Percentiles rank a stretch among this genome's conserved stretches.
Evolutionary conservation across 176 grass and related monocot genomes (phyloP).

Genomic region (Microstegium vimineum): DNA sequence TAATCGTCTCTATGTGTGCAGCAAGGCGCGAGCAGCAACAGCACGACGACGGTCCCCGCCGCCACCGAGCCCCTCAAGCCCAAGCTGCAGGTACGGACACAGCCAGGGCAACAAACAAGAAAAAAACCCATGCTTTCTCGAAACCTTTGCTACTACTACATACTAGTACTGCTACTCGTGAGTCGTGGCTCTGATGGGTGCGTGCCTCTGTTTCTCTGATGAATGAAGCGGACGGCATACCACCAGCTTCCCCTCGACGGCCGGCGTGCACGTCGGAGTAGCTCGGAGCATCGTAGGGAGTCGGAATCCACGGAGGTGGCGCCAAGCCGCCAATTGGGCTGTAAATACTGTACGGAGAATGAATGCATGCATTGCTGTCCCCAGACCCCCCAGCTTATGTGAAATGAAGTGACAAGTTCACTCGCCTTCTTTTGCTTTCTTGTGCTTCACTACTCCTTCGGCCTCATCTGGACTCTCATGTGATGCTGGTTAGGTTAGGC

Average conservation of each 20-base stretch:
- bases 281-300: background rate
- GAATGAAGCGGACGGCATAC: slow-evolving; percentile 35
- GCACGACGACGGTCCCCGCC: background rate
- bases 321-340: background rate
- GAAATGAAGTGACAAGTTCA: background rate
- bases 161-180: background rate
- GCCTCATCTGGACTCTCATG: background rate
- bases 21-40: slow-evolving; percentile 22
- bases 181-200: background rate
- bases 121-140: background rate
- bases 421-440: background rate
- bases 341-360: background rate
- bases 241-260: slow-evolving; percentile 42
- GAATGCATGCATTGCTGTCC: background rate
- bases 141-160: background rate
- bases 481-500: no score
- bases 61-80: slow-evolving; percentile 40
- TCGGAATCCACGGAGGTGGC: background rate
- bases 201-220: background rate
- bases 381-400: background rate
- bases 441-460: background rate
- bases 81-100: slow-evolving; percentile 33
- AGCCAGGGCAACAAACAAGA: background rate
- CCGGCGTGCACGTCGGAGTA: slow-evolving; percentile 34
- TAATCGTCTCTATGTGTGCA: no score